Conservation (phyloP, 2,329 filamentous ascomycete genomes). For the Elsinoe perseae region DNA sequence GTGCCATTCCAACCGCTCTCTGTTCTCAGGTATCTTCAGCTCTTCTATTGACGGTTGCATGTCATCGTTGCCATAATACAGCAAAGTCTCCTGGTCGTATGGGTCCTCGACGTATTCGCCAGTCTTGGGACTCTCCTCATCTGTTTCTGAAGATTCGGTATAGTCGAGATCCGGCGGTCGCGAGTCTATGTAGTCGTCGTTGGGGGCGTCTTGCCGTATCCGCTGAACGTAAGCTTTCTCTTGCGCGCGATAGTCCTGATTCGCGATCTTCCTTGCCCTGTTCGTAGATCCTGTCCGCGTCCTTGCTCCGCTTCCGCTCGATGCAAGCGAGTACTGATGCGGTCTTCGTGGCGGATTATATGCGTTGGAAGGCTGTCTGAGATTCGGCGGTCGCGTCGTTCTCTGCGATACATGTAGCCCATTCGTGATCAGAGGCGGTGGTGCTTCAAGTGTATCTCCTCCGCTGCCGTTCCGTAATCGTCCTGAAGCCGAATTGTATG, state of each 20-base stretch:
- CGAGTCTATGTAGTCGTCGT: slow-evolving; percentile 60
- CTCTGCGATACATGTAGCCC: slow-evolving; percentile 23
- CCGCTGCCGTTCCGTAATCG: slow-evolving; percentile 14
- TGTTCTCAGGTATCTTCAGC: slow-evolving; percentile 74
- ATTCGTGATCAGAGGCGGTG: slow-evolving; percentile 21
- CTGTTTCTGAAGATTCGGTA: slow-evolving; percentile 69
- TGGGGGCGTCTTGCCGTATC: slow-evolving; percentile 65
- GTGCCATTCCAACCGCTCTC: slow-evolving; percentile 93
- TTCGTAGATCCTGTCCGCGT: slow-evolving; percentile 52
- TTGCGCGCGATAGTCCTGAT: slow-evolving; percentile 70
- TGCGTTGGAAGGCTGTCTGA: slow-evolving; percentile 42
- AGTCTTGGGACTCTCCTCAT: slow-evolving; percentile 82
- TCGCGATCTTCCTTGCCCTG: slow-evolving; percentile 54
- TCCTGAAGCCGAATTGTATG: slow-evolving; percentile 23
- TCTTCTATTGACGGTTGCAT: slow-evolving; percentile 85
- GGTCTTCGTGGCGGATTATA: slow-evolving; percentile 44
- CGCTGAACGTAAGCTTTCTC: slow-evolving; percentile 93
- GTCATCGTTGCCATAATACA: slow-evolving; percentile 88
- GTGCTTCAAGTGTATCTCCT: slow-evolving; percentile 18
- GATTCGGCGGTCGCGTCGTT: slow-evolving; percentile 34
- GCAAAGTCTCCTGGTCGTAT: slow-evolving; percentile 84
- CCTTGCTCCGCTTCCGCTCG: slow-evolving; percentile 37
- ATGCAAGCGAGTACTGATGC: slow-evolving; percentile 40
- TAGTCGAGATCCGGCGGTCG: slow-evolving; percentile 61
- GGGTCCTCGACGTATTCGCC: slow-evolving; percentile 78